Conservation (phyloP, 352 stramenopile species). For the Hyaloperonospora brassicae region DNA sequence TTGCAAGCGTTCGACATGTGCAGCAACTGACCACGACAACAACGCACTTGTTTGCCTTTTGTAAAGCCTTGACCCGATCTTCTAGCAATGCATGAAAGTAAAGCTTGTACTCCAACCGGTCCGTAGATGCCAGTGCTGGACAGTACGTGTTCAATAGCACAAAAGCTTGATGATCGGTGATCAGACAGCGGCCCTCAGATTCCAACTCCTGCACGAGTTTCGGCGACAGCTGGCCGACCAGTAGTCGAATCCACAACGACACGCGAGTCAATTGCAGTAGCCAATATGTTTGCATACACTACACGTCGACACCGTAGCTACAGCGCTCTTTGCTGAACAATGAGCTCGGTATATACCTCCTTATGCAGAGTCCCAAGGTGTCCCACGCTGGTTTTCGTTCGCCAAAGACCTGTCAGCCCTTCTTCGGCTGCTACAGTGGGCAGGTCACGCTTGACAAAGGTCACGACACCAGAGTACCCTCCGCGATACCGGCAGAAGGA, state of each 20-base stretch:
- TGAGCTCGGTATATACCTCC: conserved; percentile 24
- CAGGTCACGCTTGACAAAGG: conserved; percentile 47
- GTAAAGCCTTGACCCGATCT: conserved; percentile 48
- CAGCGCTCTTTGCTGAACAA: not conserved
- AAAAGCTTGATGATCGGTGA: conserved; percentile 85
- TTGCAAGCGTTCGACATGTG: not conserved
- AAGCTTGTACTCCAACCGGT: conserved; percentile 83
- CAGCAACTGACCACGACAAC: conserved; percentile 49
- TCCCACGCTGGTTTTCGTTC: conserved; percentile 48
- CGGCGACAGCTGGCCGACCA: conserved; percentile 31
- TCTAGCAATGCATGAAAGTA: conserved; percentile 68
- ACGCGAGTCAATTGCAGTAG: not conserved
- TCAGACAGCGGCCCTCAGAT: conserved; percentile 74
- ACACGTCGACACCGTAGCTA: too few species aligned
- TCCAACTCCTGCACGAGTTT: conserved; percentile 58
- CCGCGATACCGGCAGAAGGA: conserved; percentile 59
- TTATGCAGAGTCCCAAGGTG: conserved; percentile 40
- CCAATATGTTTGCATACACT: too few species aligned
- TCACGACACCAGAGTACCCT: conserved; percentile 77
- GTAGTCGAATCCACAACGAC: not conserved
- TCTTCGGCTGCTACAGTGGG: conserved; percentile 59
- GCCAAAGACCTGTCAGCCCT: conserved; percentile 56
- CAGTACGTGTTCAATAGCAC: conserved; percentile 88
- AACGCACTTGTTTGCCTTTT: conserved; percentile 42
- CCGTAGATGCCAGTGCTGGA: conserved; percentile 51